Evolutionary conservation across 2,329 filamentous ascomycete genomes (phyloP).

Genomic region (Aureobasidium mangrovei): DNA sequence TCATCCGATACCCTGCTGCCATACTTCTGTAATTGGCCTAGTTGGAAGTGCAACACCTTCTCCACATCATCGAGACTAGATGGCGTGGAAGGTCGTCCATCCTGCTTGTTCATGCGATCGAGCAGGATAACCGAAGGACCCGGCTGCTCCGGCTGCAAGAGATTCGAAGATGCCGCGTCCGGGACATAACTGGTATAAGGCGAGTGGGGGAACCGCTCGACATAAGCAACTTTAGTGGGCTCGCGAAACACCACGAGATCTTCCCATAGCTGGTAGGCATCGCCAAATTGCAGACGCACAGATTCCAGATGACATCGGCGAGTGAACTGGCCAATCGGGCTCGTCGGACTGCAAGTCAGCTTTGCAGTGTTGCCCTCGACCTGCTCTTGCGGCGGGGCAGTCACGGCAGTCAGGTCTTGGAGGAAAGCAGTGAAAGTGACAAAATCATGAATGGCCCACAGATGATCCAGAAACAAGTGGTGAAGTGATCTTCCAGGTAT

Average conservation of each 20-base stretch:
- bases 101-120: conserved; percentile 19
- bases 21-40: conserved; percentile 75
- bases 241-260: conserved; percentile 73
- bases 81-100: conserved; percentile 22
- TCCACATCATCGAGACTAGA: conserved; percentile 75
- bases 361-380: conserved; percentile 41
- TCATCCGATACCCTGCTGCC: conserved; percentile 69
- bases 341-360: conserved; percentile 58
- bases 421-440: conserved; percentile 11
- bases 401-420: conserved; percentile 10
- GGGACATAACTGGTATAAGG: conserved; percentile 3
- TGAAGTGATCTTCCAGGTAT: conserved; percentile 75
- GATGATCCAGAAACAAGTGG: conserved; percentile 69
- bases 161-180: conserved; percentile 6
- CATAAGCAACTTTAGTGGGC: conserved; percentile 57
- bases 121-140: conserved; percentile 13
- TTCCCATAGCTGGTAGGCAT: conserved; percentile 70
- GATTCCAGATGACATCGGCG: conserved; percentile 72
- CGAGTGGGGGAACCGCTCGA: conserved; percentile 42
- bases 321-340: conserved; percentile 70
- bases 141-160: conserved; percentile 33
- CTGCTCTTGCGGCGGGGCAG: conserved; percentile 36
- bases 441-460: conserved; percentile 61
- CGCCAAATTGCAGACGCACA: conserved; percentile 67
- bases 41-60: conserved; percentile 74